Evolutionary conservation across 2,329 filamentous ascomycete species (phyloP).

Genomic region (Ophidiomyces ophidiicola): DNA sequence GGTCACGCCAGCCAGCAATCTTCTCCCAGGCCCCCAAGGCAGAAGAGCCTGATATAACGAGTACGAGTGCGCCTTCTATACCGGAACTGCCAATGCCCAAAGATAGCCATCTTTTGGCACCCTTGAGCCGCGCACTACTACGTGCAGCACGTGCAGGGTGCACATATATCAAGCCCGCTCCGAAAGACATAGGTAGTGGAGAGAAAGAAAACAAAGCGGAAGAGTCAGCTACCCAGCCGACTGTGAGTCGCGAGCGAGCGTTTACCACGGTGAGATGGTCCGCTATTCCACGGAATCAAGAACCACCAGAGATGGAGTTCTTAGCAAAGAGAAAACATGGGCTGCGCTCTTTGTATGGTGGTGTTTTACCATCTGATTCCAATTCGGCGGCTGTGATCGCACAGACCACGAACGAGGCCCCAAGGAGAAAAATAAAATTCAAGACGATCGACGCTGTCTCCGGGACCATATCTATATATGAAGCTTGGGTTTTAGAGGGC

Average conservation of each 20-base stretch:
- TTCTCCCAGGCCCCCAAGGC: conserved; percentile 54
- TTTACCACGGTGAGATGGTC: conserved; percentile 49
- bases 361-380: conserved; percentile 22
- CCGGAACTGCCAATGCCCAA: conserved; percentile 80
- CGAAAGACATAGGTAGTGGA: conserved; percentile 25
- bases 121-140: conserved; percentile 70
- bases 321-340: conserved; percentile 51
- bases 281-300: conserved; percentile 44
- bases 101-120: conserved; percentile 63
- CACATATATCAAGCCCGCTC: conserved; percentile 59
- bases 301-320: conserved; percentile 49
- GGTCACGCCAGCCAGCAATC: conserved; percentile 59
- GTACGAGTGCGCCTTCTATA: conserved; percentile 28
- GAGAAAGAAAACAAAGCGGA: conserved; percentile 27
- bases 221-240: conserved; percentile 23
- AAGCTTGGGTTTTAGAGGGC: conserved; percentile 68
- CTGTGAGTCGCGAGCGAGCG: conserved; percentile 27
- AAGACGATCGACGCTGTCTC: conserved; percentile 60
- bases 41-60: conserved; percentile 40
- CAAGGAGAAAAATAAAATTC: conserved; percentile 69
- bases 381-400: conserved; percentile 18
- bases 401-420: conserved; percentile 31
- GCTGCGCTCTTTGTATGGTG: conserved; percentile 41
- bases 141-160: conserved; percentile 66
- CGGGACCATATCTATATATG: conserved; percentile 73